Evolutionary conservation across 2,329 filamentous ascomycete species (phyloP).

Genomic region (Talaromyces albobiverticillius): DNA sequence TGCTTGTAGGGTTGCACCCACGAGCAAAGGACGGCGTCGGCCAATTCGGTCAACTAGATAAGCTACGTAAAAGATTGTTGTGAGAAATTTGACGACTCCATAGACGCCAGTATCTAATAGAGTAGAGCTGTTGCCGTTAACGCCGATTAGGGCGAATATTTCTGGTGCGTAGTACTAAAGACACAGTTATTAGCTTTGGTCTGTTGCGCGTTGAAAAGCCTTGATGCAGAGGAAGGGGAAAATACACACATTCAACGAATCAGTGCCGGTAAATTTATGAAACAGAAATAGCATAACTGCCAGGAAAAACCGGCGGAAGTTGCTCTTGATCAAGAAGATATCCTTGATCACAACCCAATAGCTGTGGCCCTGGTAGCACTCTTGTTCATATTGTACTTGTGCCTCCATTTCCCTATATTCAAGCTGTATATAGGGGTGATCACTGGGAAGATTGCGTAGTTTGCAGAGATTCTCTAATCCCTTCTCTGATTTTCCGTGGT

Average conservation of each 20-base stretch:
- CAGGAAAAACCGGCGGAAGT: slow-evolving; percentile 33
- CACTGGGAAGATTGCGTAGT: slow-evolving; percentile 37
- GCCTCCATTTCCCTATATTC: slow-evolving; percentile 40
- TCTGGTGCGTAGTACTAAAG: slow-evolving; percentile 37
- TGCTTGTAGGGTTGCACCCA: slow-evolving; percentile 29
- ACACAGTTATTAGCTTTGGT: background rate
- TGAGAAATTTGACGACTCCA: slow-evolving; percentile 33
- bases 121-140: slow-evolving; percentile 25
- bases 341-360: slow-evolving; percentile 36
- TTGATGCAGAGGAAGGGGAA: background rate
- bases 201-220: background rate
- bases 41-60: slow-evolving; percentile 34
- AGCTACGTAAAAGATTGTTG: slow-evolving; percentile 31
- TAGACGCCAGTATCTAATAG: slow-evolving; percentile 40
- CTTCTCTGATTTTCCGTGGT: slow-evolving; percentile 32
- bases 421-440: slow-evolving; percentile 37
- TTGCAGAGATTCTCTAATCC: slow-evolving; percentile 38
- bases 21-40: slow-evolving; percentile 27
- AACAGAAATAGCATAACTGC: slow-evolving; percentile 38
- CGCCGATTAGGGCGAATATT: slow-evolving; percentile 42
- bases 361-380: slow-evolving; percentile 25
- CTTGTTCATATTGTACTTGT: slow-evolving; percentile 32
- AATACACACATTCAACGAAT: slow-evolving; percentile 32
- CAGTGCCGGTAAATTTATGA: slow-evolving; percentile 43
- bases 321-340: slow-evolving; percentile 28